Evolutionary conservation across 164 flowering plant genomes (phyloP), one percentile per base, ranked within the genome.

Genomic region (Umbilicus rupestris): DNA sequence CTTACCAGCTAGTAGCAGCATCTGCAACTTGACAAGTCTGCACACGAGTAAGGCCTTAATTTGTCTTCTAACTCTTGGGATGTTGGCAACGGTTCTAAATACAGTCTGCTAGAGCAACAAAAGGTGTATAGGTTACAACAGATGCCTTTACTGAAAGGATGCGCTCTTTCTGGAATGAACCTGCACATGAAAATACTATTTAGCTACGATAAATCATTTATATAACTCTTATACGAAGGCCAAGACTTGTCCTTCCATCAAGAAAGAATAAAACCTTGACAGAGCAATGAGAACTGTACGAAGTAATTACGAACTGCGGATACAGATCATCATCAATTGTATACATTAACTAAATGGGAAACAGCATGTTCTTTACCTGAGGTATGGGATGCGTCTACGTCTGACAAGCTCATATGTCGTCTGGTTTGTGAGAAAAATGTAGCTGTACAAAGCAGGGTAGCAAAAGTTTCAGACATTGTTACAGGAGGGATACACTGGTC

Each of bases 331-430:
- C 3, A 6, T 62, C 42, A n/a, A 19, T 24, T 62, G 42, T 31
- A 31, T 17, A 3, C 65, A 15, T 3, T 2, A 19, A 14, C 26
- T 10, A 62, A 11, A 62, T 16, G 12, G 7, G 22, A 35, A 31
- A 19, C 22, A 19, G 2, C 19, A 30, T 33, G 24, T 11, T 16
- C 49, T 78, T 29, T 31, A 86, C 97, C 97, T 89, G 45, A 92
- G 49, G 74, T 89, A 92, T 37, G 76, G 74, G 67, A 93, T 88
- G 52, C 97, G 89, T 19, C 90, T 80, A 19, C 92, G 82, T 68
- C 98, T 81, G 35, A 93, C 92, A 20, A 93, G 92, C 72, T 93
- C 98, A 71, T 82, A 90, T 10, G 97, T 93, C 22, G 96, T 93
- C 74, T 93, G 98, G 75, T 93, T 93, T 65, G 98, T 93, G 66